Evolutionary conservation across 345 rosid species (phyloP), one percentile per base, ranked within the genome.

Genomic region (Xanthoceras sorbifolium): DNA sequence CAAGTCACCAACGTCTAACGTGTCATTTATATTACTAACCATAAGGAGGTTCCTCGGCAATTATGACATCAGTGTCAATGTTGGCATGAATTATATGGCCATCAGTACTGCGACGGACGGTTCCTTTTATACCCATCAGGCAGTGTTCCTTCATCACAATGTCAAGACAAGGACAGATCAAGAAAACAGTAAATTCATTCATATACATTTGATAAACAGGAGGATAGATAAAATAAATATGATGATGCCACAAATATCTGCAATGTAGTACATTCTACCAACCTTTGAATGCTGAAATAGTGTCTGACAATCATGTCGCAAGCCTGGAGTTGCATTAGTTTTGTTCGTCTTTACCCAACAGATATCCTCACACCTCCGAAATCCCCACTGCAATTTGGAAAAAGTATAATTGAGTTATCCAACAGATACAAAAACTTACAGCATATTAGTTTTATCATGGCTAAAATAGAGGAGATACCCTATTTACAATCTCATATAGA

Each of bases 261-360:
- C 31, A 72, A 70, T 5, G 65, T 25, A 83, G 62, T 54, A 50
- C 11, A 40, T 42, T 46, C 75, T 69, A 67, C 84, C 80, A 67
- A 96, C 99, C 95, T 96, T 96, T 64, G 99, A 93, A 85, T 93
- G 99, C 87, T 96, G 99, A 86, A 94, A 92, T 82, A 96, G 82
- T 46, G 99, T 94, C 64, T 89, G 95, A 70, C 97, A 89, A 88
- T 94, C 99, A 83, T 96, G 99, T 26, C 95, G 90, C 82, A 96
- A 86, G 28, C 97, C 94, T 59, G 97, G 93, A 78, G 95, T 90
- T 81, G 98, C 93, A 86, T 85, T 94, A n/a, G 79, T 85, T 84
- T 96, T 96, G 88, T 96, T 96, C 55, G 99, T 96, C 84, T 96
- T 96, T 79, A 96, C 99, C 99, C 99, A 96, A 69, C 99, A 96